Base-by-base conservation (phyloP, 768 basidiomycete genomes). In the Rhodocollybia butyracea region DNA sequence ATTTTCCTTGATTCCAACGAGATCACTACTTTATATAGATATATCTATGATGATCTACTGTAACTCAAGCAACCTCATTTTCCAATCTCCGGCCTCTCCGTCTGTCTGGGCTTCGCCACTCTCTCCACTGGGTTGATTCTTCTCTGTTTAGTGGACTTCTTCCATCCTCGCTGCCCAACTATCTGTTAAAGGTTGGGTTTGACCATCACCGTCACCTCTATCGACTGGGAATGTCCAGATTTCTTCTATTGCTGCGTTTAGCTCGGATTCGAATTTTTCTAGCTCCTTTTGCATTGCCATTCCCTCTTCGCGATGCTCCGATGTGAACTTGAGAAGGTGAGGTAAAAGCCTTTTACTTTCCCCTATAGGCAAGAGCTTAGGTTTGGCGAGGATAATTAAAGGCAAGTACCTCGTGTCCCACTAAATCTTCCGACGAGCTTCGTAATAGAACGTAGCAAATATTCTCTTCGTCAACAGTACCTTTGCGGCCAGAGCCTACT, bases 381-480 rank as follows among this genome's bases (percentile, higher is more conserved):
- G 46, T 54, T 38, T 30, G 24, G 27, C 8, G 51, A 8, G 32
- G 27, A 21, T 21, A 11, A 3, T 26, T 36, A 4, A 43, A 8
- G 24, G 38, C 13, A 61, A 77, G 41, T 63, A 92, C 92, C 80
- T 73, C 84, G 87, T 19, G 81, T 78, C 5, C 75, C 70, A 43
- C 74, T 72, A 63, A 91, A 85, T 38, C 86, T 73, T 12, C 73
- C 74, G 17, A 84, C 82, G 2, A 97, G 76, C 64, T 97, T 94
- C 5, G 81, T 79, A 57, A 96, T 70, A 2, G 92, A 94, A 54
- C 79, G 85, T 38, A 99, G 78, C 5, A 98, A 79, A 63, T 98
- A 98, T 63, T 93, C 91, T 72, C 94, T 69, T 98, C 97, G 64
- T 96, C 94, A 0, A 95, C 88, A 0, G 94, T 97, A 7, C 97